A percentile compares a stretch with the other conserved stretches of the same genome.
Evolutionary conservation across 2,329 filamentous ascomycete genomes (phyloP).

Genomic region (Fusarium sp.): DNA sequence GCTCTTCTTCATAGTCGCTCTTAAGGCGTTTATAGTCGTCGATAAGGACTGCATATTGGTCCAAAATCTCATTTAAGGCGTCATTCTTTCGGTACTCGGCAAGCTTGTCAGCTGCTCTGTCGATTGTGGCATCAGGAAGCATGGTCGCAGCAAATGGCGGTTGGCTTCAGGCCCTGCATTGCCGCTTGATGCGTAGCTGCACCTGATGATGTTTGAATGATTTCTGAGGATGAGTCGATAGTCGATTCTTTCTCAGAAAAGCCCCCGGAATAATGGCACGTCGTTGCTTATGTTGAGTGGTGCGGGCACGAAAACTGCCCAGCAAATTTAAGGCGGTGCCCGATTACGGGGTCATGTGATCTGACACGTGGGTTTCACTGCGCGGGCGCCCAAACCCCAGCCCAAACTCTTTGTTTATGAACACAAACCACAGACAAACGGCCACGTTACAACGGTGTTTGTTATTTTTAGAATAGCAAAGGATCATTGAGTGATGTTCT

Average conservation of each 20-base stretch:
- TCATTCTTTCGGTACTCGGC: constrained; percentile 51
- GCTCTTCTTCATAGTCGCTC: constrained; percentile 70
- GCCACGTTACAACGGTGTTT: neutral
- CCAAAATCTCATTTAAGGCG: constrained; percentile 50
- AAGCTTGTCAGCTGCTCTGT: constrained; percentile 48
- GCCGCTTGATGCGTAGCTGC: constrained; percentile 11
- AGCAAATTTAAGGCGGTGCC: constrained; percentile 17
- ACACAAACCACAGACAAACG: neutral
- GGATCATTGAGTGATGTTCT: no score
- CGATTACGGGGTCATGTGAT: constrained; percentile 22
- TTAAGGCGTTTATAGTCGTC: constrained; percentile 68
- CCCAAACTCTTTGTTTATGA: neutral
- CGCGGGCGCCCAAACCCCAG: constrained; percentile 11
- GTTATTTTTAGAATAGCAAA: neutral
- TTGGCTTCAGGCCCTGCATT: constrained; percentile 33
- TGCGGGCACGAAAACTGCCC: neutral
- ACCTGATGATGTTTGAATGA: neutral
- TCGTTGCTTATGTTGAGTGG: constrained; percentile 22
- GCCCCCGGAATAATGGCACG: neutral
- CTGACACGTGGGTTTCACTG: constrained; percentile 13
- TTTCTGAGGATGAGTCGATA: no score
- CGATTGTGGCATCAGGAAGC: constrained; percentile 42
- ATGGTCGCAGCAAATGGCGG: constrained; percentile 33
- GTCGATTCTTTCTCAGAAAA: neutral
- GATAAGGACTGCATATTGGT: constrained; percentile 59